phyloP scores from a whole-genome alignment of 129 eudicot species.

The Artemisia tridentata region DNA sequence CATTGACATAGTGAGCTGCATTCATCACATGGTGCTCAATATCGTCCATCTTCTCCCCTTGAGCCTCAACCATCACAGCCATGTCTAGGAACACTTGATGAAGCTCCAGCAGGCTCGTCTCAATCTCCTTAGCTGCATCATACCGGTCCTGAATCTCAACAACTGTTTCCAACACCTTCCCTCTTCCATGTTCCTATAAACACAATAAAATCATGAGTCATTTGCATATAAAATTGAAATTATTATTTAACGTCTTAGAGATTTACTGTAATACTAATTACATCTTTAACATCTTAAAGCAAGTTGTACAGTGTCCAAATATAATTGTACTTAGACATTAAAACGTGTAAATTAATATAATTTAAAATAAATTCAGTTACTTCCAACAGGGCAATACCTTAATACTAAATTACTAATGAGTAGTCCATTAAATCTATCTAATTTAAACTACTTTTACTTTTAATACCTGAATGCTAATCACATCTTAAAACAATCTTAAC shows the following conservation, averaged over 20 bases:
- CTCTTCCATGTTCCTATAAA: constrained; percentile 76
- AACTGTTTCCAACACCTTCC: constrained; percentile 84
- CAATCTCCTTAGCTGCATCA: constrained; percentile 93
- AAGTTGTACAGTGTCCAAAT: no score
- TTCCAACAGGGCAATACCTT: no score
- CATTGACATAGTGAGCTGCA: constrained; percentile 71
- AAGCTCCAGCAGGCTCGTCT: constrained; percentile 77
- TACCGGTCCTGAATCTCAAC: constrained; percentile 92
- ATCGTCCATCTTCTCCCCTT: constrained; percentile 93
- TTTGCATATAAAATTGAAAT: no score
- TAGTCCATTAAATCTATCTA: no score
- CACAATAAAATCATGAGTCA: neutral
- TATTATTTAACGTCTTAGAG: no score
- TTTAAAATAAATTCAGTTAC: no score
- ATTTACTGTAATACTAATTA: no score
- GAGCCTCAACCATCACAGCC: constrained; percentile 98
- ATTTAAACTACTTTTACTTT: no score
- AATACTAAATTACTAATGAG: no score
- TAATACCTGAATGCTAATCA: neutral
- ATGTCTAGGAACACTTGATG: constrained; percentile 94
- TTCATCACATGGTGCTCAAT: constrained; percentile 89
- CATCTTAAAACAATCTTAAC: neutral
- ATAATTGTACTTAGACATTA: no score
- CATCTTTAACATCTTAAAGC: no score
- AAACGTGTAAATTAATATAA: no score